Conservation (phyloP, 192 early-diverging fungal genomes). For the Blastocladiella britannica region DNA sequence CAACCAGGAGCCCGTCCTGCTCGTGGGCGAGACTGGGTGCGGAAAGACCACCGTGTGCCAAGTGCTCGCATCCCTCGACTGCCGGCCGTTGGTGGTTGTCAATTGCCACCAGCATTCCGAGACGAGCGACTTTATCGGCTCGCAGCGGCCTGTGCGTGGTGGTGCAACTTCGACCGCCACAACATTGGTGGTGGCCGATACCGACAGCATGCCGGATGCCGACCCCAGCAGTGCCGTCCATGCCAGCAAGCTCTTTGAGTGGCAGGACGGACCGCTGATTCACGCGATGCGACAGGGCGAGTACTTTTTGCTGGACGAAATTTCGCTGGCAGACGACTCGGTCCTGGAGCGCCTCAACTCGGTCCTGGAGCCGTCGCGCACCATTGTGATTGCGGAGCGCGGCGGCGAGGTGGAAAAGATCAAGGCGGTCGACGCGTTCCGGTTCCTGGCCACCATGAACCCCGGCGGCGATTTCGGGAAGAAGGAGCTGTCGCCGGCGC, state of each 20-base stretch:
- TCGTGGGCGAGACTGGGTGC: conserved; percentile 96
- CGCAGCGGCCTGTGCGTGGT: conserved; percentile 76
- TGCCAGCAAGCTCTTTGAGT: conserved; percentile 82
- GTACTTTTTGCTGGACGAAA: conserved; percentile 90
- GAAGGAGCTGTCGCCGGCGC: conserved; percentile 88
- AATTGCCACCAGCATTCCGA: conserved; percentile 96
- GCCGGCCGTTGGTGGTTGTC: conserved; percentile 54
- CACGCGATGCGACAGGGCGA: conserved; percentile 70
- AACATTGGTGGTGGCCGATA: conserved; percentile 1
- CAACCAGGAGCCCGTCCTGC: conserved; percentile 71
- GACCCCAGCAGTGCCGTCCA: conserved; percentile 3
- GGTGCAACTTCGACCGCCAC: conserved; percentile 27
- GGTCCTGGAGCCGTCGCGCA: conserved; percentile 69
- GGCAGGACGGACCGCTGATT: conserved; percentile 90
- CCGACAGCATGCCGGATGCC: neutral
- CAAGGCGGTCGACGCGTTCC: conserved; percentile 49
- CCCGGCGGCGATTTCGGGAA: conserved; percentile 98
- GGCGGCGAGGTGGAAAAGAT: conserved; percentile 38
- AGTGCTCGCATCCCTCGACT: conserved; percentile 50
- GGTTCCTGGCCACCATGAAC: conserved; percentile 97
- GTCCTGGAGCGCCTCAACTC: conserved; percentile 90
- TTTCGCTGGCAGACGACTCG: conserved; percentile 93
- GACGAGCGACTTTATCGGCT: conserved; percentile 79
- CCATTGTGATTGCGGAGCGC: conserved; percentile 78
- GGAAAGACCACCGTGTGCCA: conserved; percentile 97